A percentile compares a stretch with the other conserved stretches of the same genome.
Conservation (phyloP, 2,329 filamentous ascomycete genomes). For the Ramularia endophylla region DNA sequence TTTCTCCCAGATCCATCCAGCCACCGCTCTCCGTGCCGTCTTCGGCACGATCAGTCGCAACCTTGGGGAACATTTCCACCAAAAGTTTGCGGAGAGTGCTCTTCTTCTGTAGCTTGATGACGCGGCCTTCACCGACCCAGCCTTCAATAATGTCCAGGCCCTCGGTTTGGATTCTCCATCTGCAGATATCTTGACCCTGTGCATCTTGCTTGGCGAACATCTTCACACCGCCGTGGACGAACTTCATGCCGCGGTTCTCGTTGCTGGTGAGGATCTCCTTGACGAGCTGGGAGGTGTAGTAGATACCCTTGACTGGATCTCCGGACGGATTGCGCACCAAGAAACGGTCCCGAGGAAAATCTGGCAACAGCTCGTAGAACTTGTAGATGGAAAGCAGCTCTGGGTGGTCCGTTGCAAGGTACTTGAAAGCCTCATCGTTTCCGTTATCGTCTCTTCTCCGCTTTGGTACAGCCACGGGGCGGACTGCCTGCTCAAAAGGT, state of each 20-base stretch:
- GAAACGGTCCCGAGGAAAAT: constrained; percentile 86
- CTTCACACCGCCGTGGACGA: constrained; percentile 94
- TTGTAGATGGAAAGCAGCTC: constrained; percentile 70
- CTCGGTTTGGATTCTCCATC: constrained; percentile 94
- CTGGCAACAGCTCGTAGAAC: constrained; percentile 78
- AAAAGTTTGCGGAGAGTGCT: constrained; percentile 76
- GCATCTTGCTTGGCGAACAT: constrained; percentile 99
- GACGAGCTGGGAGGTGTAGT: constrained; percentile 83
- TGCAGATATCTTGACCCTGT: constrained; percentile 76
- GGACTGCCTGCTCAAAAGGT: constrained; percentile 21
- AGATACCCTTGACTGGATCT: constrained; percentile 86
- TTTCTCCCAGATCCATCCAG: constrained; percentile 75
- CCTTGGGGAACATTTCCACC: constrained; percentile 94
- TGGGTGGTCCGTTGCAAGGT: constrained; percentile 65
- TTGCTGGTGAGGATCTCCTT: constrained; percentile 82
- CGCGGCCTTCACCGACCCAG: constrained; percentile 74
- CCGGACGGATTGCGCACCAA: constrained; percentile 93
- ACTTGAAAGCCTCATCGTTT: constrained; percentile 92
- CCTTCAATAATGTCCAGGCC: constrained; percentile 86
- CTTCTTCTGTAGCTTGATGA: constrained; percentile 69
- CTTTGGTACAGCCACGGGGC: constrained; percentile 6
- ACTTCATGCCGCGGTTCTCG: constrained; percentile 85
- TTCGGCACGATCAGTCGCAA: constrained; percentile 39
- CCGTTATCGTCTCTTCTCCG: constrained; percentile 38
- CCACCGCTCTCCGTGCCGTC: constrained; percentile 50